Evolutionary conservation across 371 early-diverging fungal species (phyloP).

Genomic region (Cladochytrium tenue): DNA sequence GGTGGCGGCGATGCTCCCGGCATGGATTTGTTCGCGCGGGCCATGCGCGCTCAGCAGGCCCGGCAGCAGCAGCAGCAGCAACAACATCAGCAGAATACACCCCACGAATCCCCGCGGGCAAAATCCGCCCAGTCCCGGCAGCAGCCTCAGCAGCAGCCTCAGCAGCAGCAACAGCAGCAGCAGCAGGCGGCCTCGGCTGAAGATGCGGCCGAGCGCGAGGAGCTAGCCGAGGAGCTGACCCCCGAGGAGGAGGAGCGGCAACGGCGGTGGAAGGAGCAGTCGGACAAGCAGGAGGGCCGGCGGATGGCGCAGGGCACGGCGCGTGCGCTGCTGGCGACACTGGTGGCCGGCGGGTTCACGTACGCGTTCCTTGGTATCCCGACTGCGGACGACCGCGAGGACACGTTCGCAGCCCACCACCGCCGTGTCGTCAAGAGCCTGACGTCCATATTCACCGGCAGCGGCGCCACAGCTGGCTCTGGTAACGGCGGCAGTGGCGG

Average conservation of each 20-base stretch:
- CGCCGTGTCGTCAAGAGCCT: constrained; percentile 28
- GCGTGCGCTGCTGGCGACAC: constrained; percentile 2
- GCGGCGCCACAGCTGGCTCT: too few species aligned
- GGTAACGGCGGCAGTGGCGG: constrained; percentile 14
- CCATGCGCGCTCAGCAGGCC: constrained; percentile 28
- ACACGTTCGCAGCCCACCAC: constrained; percentile 29
- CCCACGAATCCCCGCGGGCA: not conserved
- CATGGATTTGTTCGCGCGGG: constrained; percentile 41
- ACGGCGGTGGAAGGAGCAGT: constrained; percentile 29
- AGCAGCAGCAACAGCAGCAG: constrained; percentile 6
- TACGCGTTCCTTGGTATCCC: constrained; percentile 37
- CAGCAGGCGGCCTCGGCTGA: not conserved
- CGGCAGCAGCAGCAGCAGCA: constrained; percentile 10
- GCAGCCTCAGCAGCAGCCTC: not conserved
- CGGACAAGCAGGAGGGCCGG: constrained; percentile 33
- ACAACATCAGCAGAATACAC: not conserved
- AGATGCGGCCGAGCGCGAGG: not conserved
- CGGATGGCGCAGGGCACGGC: constrained; percentile 22
- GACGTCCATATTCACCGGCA: constrained; percentile 13
- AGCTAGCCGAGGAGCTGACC: constrained; percentile 22
- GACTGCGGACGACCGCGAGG: constrained; percentile 21
- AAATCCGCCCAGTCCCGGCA: not conserved
- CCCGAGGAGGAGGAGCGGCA: constrained; percentile 37
- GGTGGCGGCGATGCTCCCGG: constrained; percentile 19
- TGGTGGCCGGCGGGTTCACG: not conserved